A percentile compares a stretch with the other conserved stretches of the same genome.
These are phyloP conservation scores for Ramaria rubella DNA, from an alignment of 768 basidiomycete genomes.

Conservation along the genomic window DNA sequence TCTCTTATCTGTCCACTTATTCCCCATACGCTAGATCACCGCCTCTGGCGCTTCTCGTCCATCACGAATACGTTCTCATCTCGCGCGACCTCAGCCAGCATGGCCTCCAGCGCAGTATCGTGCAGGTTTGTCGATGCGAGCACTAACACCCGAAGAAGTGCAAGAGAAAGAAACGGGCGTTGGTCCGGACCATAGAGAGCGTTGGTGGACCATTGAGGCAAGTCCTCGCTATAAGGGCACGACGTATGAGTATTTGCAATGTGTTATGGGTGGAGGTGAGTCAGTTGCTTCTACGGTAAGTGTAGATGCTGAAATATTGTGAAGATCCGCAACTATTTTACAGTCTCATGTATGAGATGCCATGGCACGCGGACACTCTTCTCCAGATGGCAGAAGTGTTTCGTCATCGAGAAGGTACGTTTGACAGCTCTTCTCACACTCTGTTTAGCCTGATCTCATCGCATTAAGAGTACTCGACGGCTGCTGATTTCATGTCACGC, in stretches of 20 bases:
- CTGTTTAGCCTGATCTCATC: neutral
- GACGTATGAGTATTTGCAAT: constrained; percentile 73
- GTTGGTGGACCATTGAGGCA: constrained; percentile 88
- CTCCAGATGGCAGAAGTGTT: constrained; percentile 82
- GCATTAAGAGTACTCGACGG: constrained; percentile 65
- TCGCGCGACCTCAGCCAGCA: constrained; percentile 67
- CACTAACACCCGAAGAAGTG: constrained; percentile 50
- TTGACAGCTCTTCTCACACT: neutral
- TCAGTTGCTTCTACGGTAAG: constrained; percentile 9
- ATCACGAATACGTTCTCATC: constrained; percentile 43
- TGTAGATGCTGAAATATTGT: neutral
- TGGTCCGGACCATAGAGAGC: constrained; percentile 48
- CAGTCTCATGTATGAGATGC: constrained; percentile 65
- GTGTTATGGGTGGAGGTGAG: constrained; percentile 77
- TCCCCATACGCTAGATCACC: constrained; percentile 16
- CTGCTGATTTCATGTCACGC: constrained; percentile 86
- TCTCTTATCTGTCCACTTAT: constrained; percentile 26
- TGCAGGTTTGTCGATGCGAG: constrained; percentile 66
- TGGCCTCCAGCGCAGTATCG: constrained; percentile 70
- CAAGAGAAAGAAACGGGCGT: constrained; percentile 37
- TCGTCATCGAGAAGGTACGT: constrained; percentile 77
- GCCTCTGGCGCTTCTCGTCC: neutral
- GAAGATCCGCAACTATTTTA: constrained; percentile 75
- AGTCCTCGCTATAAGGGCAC: constrained; percentile 76
- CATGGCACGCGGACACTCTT: constrained; percentile 91